Evolutionary conservation across 179 eudicot species (phyloP), one percentile per base, ranked within the genome.

Genomic region (Carnegiea gigantea): DNA sequence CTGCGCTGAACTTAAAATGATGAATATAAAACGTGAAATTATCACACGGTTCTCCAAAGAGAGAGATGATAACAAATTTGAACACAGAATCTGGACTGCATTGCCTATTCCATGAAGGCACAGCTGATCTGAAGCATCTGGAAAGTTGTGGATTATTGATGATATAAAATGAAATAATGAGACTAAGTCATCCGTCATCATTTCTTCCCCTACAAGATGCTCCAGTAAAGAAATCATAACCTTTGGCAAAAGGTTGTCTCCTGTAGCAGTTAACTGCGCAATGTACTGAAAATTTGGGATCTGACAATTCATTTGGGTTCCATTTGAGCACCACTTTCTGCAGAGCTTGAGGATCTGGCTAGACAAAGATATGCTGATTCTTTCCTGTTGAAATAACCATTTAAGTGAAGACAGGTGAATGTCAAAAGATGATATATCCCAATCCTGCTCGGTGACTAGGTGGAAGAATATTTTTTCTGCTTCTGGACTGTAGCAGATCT

Each of bases 371-470:
- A 88, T 88, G 86, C 88, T 79, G 67, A 97, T 86, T 84, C 85
- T 89, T 78, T 95, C 98, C 83, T 97, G 97, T 86, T 93, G 98
- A 85, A 97, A 97, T 81, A 97, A 75, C 99, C 99, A 97, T 87
- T 88, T 90, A 62, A 95, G 78, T 33, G 99, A 88, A 71, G 86
- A 86, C 3, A 81, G 83, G 89, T 97, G 97, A 78, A 92, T 87
- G 80, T 88, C 81, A 21, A 78, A 84, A 59, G 90, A 87, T 38
- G 88, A 86, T 77, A 92, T 78, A 86, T 95, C 95, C 93, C 92
- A 92, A 71, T 88, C 92, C 59, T 88, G 88, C 81, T 93, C 98
- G 73, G 79, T 83, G 70, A 95, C 54, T 78, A 92, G 62, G 75
- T 88, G 88, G 85, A 94, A 89, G 79, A 93, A 88, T 80, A 92